Base-by-base conservation (phyloP, 495 filamentous ascomycete species). In the Saxophila tyrrhenica region DNA sequence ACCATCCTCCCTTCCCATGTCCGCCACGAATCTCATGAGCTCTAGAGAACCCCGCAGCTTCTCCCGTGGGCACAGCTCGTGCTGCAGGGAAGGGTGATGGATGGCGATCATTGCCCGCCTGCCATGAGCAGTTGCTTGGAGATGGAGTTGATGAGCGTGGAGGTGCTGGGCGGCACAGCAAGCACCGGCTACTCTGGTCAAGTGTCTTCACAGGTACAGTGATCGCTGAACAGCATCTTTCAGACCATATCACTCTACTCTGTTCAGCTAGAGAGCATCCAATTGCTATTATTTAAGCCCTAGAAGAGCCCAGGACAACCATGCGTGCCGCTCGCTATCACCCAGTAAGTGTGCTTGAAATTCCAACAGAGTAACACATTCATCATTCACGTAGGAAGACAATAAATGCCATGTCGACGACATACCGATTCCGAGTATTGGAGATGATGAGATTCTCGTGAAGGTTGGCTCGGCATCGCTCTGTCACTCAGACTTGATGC, bases 391-490 rank as follows among this genome's bases (percentile, higher is more conserved):
- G 7, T n/a, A 44, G 41, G 7, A 8, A 44, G 41, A 44, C 19
- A 44, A 44, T n/a, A 44, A 44, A 44, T 8, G 7, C 19, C 41
- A 44, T 7, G 17, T 44, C 19, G 41, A 67, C 20, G 65, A 69
- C 39, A 51, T 70, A 10, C 68, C 68, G 11, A 63, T 67, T 16
- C 68, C 68, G 5, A 58, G 61, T 20, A 58, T 61, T 1, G 59
- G 41, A n/a, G 54, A 60, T 11, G 52, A 59, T 49, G 57, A 70
- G 48, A 61, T 68, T 35, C 59, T 70, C 22, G 65, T 70, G 16
- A 69, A 68, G 54, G 67, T 67, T 38, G 56, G 59, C 50, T 66
- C 63, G 2, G 68, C 68, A 0, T 70, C 68, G 13, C 51, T 70
- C 41, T 70, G 68, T 48, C 68, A 70, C 57, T 66, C 63, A 1